A percentile compares a stretch with the other conserved stretches of the same genome.
phyloP scores from a whole-genome alignment of 2,329 filamentous ascomycete genomes.

The Elsinoe perseae region DNA sequence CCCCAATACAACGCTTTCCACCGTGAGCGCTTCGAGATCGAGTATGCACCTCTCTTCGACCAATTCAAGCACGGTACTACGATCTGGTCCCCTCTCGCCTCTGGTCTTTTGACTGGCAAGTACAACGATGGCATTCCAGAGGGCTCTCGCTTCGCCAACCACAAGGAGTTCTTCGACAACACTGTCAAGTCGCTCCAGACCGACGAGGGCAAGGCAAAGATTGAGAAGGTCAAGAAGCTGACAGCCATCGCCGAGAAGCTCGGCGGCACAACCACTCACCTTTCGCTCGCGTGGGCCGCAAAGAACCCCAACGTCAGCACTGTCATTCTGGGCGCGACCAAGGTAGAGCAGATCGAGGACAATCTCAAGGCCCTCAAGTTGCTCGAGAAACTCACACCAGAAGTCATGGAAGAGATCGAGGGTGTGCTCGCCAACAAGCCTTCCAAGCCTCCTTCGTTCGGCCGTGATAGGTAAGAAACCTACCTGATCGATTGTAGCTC shows the following conservation, averaged over 20 bases:
- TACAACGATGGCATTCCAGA: conserved; percentile 57
- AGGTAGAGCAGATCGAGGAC: conserved; percentile 43
- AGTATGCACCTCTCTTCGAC: conserved; percentile 51
- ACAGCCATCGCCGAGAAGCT: conserved; percentile 44
- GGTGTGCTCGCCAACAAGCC: conserved; percentile 37
- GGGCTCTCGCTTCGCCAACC: conserved; percentile 53
- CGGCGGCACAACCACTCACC: conserved; percentile 41
- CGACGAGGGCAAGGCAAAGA: conserved; percentile 45
- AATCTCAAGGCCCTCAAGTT: conserved; percentile 42
- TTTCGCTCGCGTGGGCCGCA: conserved; percentile 53
- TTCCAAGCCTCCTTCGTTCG: conserved; percentile 25
- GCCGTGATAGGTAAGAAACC: conserved; percentile 27
- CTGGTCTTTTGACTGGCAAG: conserved; percentile 54
- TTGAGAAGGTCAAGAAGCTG: conserved; percentile 51
- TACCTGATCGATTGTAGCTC: neutral
- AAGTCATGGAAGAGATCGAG: conserved; percentile 39
- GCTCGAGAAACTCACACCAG: conserved; percentile 32
- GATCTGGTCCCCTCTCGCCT: conserved; percentile 50
- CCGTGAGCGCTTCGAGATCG: conserved; percentile 53
- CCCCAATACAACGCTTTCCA: conserved; percentile 52
- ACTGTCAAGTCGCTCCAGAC: conserved; percentile 46
- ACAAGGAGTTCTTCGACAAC: conserved; percentile 51
- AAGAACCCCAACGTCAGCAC: conserved; percentile 53
- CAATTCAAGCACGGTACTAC: conserved; percentile 52
- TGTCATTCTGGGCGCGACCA: conserved; percentile 49